Evolutionary conservation across 2,329 filamentous ascomycete genomes (phyloP).

Genomic region (Xylaria digitata): DNA sequence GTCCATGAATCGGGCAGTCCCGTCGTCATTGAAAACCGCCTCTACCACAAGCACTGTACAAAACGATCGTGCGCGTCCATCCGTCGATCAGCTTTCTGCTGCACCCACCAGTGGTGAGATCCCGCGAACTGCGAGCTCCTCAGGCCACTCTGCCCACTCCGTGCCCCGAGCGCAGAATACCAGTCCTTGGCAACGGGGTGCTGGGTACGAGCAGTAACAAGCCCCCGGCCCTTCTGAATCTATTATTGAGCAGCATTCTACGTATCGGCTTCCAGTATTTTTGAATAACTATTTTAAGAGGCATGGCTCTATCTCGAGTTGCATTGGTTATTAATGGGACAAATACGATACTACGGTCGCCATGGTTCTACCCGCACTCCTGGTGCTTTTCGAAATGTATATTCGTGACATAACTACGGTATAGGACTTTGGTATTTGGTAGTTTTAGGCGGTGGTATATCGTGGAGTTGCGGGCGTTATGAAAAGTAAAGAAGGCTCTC

Average conservation of each 20-base stretch:
- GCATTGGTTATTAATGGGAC: slow-evolving; percentile 12
- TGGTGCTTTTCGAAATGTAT: slow-evolving; percentile 8
- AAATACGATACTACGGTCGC: background rate
- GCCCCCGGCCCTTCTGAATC: background rate
- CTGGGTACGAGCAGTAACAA: slow-evolving; percentile 58
- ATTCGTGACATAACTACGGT: slow-evolving; percentile 1
- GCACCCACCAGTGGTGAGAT: slow-evolving; percentile 17
- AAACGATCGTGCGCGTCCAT: slow-evolving; percentile 55
- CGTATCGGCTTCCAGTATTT: slow-evolving; percentile 3
- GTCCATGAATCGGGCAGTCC: slow-evolving; percentile 28
- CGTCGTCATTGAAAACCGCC: slow-evolving; percentile 28
- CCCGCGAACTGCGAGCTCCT: slow-evolving; percentile 46
- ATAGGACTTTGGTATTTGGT: slow-evolving; percentile 13
- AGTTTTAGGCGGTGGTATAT: slow-evolving; percentile 12
- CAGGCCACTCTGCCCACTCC: slow-evolving; percentile 51
- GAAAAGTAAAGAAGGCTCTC: slow-evolving; percentile 1
- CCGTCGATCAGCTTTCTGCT: slow-evolving; percentile 59
- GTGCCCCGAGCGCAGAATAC: slow-evolving; percentile 52
- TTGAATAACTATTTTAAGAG: slow-evolving; percentile 12
- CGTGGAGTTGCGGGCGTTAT: slow-evolving; percentile 28
- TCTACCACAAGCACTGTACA: slow-evolving; percentile 41
- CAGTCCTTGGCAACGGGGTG: slow-evolving; percentile 64
- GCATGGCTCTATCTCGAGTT: background rate
- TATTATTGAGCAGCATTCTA: background rate
- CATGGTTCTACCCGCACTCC: background rate